Evolutionary conservation across 306 rosid genomes (phyloP), one percentile per base, ranked within the genome.

Genomic region (Fagus crenata): DNA sequence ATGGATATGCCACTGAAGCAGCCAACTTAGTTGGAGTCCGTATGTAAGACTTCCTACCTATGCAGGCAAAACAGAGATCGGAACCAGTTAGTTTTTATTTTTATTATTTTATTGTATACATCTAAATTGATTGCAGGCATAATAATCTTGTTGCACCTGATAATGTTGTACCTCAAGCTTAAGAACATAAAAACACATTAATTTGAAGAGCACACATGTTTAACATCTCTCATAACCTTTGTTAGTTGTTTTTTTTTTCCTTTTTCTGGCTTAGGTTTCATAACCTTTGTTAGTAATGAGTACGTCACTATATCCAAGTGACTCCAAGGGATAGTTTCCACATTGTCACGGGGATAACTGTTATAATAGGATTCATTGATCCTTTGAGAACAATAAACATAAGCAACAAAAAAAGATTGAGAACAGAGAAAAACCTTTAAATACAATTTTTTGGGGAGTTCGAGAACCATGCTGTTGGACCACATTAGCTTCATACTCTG

Each of bases 1-100:
- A 94, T 58, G 98, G 98, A 84, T 94, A 94, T 67, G 94, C 98
- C 82, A 94, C 95, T 17, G 96, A 81, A 67, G 93, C 79, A 84
- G 90, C 89, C 77, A 94, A 63, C 83, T 88, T 92, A 14, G 88
- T 75, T 4, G 97, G 97, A 53, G 96, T 64, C 73, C 80, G 79
- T 46, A 92, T 84, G 49, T 78, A 75, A 53, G 98, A 94, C 81
- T 90, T 92, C 83, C 85, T 86, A 68, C 98, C 98, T 94, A 77
- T 41, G 78, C 81, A 80, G 68, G 75, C 8, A 49, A 81, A 90
- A 76, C 56, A 60, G 35, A 80, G 37, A 46, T 53, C 46, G 67
- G n/a, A 84, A 72, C 67, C 63, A 53, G 59, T 72, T 53, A 58
- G 37, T 70, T 80, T 74, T 71, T 41, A 55, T 53, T 59, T 78